These are phyloP conservation scores for Chlamydomonas incerta DNA, from an alignment of 139 green algal species.

Conservation along the genomic window DNA sequence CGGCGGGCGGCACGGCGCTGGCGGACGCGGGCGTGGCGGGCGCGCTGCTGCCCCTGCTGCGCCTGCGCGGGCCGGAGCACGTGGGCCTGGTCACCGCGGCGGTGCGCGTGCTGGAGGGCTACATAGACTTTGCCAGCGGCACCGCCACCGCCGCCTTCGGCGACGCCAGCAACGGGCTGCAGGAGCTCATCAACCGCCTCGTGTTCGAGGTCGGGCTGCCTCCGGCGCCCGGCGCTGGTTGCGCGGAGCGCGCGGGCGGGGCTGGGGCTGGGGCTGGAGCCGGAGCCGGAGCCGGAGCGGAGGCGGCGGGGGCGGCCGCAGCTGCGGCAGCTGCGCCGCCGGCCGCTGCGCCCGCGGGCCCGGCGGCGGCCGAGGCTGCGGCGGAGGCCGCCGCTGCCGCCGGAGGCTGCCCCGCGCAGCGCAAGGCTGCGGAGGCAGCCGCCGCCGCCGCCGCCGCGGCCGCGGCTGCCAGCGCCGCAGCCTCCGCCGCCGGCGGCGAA, in stretches of 20 bases:
- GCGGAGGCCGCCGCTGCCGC: not conserved
- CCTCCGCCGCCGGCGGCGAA: not conserved
- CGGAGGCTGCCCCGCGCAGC: not conserved
- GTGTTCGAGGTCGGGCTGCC: constrained; percentile 72
- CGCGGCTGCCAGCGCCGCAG: not conserved
- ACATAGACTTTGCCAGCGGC: constrained; percentile 87
- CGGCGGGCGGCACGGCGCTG: constrained; percentile 79
- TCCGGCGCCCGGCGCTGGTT: too few species aligned
- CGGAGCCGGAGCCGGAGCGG: too few species aligned
- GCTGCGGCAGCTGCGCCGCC: too few species aligned
- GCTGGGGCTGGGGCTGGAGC: too few species aligned
- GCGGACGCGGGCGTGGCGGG: constrained; percentile 86
- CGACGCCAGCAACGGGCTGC: constrained; percentile 83
- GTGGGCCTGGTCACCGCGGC: constrained; percentile 74
- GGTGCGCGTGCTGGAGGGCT: constrained; percentile 88
- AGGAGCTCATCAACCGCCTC: constrained; percentile 79
- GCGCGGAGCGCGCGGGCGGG: too few species aligned
- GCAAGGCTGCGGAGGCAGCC: not conserved
- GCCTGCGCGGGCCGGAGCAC: constrained; percentile 65
- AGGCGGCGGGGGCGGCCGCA: too few species aligned
- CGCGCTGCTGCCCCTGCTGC: constrained; percentile 88
- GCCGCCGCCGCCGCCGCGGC: not conserved
- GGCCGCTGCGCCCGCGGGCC: not conserved
- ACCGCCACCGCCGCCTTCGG: constrained; percentile 76
- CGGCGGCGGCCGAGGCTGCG: not conserved